Conservation (phyloP, 176 grass and related monocot species). For the Triticum timopheevii region DNA sequence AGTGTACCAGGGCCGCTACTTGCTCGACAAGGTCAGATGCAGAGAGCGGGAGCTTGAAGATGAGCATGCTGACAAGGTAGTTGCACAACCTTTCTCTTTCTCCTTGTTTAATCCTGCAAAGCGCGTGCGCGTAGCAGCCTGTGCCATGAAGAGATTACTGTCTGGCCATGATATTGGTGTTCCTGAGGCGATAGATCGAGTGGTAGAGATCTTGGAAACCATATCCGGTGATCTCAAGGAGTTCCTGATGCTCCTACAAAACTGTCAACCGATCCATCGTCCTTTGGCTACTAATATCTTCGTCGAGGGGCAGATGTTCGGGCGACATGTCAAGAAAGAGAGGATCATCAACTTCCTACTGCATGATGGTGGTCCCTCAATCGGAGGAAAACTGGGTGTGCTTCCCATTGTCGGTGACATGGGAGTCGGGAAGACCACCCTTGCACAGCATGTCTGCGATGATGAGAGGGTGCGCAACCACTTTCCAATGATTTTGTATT, state of each 20-base stretch:
- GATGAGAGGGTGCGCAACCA: neutral
- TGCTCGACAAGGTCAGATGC: neutral
- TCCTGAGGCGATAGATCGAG: neutral
- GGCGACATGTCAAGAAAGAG: conserved; percentile 13
- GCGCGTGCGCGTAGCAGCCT: neutral
- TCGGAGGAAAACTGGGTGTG: neutral
- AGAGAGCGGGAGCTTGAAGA: neutral
- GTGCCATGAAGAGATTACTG: neutral
- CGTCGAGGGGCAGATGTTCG: conserved; percentile 10
- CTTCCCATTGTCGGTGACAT: neutral
- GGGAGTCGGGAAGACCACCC: conserved; percentile 33
- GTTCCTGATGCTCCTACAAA: conserved; percentile 28
- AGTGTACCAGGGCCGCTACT: neutral
- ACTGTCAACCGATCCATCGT: neutral
- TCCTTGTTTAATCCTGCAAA: neutral
- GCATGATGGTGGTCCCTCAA: neutral
- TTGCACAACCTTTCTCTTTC: neutral
- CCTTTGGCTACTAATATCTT: conserved; percentile 9
- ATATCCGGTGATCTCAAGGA: neutral
- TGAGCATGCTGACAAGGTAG: neutral
- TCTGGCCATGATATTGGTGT: neutral
- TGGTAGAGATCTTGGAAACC: neutral
- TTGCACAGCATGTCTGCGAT: conserved; percentile 19
- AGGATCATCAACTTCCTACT: neutral
- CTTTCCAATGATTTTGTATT: neutral